These are phyloP conservation scores for Thraustochytrium sp. DNA, from an alignment of 352 stramenopile species.

Conservation along the genomic window DNA sequence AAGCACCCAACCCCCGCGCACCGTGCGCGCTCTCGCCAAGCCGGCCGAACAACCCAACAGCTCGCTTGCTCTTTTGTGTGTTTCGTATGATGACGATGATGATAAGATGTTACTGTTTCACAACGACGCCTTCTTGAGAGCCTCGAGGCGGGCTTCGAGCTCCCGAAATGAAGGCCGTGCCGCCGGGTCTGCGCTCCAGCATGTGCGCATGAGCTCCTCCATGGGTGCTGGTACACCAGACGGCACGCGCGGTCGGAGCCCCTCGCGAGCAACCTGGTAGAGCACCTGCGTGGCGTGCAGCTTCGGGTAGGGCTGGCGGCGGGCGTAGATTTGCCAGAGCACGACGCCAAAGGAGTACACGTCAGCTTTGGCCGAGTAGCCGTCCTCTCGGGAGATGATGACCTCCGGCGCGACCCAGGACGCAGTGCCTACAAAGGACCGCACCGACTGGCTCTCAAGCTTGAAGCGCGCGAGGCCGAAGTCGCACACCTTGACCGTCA, in stretches of 20 bases:
- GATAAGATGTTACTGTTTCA: too few relatives aligned
- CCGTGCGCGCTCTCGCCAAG: too few relatives aligned
- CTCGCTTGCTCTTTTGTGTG: too few relatives aligned
- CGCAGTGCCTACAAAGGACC: slow-evolving; percentile 80
- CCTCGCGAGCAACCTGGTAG: slow-evolving; percentile 1
- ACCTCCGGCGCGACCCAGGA: slow-evolving; percentile 56
- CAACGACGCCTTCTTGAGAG: too few relatives aligned
- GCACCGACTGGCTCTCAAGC: slow-evolving; percentile 68
- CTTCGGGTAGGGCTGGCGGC: slow-evolving; percentile 75
- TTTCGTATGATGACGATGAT: too few relatives aligned
- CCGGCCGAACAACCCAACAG: too few relatives aligned
- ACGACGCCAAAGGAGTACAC: slow-evolving; percentile 87
- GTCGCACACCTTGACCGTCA: slow-evolving; percentile 78
- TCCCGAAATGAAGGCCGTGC: neutral
- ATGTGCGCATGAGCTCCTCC: neutral
- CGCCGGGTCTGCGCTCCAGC: neutral
- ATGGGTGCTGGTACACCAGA: neutral
- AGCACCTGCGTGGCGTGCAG: slow-evolving; percentile 75
- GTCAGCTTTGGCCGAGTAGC: slow-evolving; percentile 86
- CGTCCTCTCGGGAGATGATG: slow-evolving; percentile 54
- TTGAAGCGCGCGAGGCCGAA: slow-evolving; percentile 78
- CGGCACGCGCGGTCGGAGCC: neutral
- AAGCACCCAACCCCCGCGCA: too few relatives aligned
- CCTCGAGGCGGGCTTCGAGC: neutral
- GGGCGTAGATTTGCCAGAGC: slow-evolving; percentile 84